These are phyloP conservation scores for Secale cereale DNA, from an alignment of 176 grass and related monocot species.

Conservation along the genomic window DNA sequence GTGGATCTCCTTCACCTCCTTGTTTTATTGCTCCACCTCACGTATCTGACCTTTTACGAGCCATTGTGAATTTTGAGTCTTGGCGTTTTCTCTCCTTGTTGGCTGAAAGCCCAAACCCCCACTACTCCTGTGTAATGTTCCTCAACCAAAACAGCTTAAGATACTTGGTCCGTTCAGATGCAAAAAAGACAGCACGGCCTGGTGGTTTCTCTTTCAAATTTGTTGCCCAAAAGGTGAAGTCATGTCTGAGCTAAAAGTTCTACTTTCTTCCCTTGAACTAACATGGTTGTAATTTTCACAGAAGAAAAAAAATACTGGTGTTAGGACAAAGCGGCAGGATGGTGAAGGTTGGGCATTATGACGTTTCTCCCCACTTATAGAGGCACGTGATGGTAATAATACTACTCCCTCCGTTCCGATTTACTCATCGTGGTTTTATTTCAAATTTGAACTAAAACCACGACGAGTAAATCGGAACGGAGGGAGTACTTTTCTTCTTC, in stretches of 20 bases:
- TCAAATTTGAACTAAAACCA: no score
- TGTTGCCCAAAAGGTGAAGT: conserved; percentile 64
- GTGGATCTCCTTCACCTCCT: no score
- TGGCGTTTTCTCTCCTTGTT: no score
- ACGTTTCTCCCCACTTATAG: conserved; percentile 80
- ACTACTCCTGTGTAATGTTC: no score
- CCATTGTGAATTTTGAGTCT: no score
- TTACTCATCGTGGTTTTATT: no score
- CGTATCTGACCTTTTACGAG: no score
- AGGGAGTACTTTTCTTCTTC: conserved; percentile 18
- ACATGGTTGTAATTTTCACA: conserved; percentile 21
- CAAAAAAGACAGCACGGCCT: conserved; percentile 46
- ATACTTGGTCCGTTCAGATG: conserved; percentile 56
- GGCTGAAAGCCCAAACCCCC: no score
- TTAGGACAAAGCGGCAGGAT: conserved; percentile 58
- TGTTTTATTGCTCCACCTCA: no score
- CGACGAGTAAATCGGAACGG: no score
- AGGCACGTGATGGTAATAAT: conserved; percentile 43
- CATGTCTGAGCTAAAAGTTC: conserved; percentile 3
- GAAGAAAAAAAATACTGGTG: conserved; percentile 83
- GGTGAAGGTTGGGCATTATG: conserved; percentile 75
- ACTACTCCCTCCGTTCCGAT: no score
- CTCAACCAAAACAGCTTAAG: conserved; percentile 69
- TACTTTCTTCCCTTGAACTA: conserved; percentile 23
- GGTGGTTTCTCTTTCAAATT: conserved; percentile 82